Percentiles rank a stretch among this genome's conserved stretches.
Conservation (phyloP, 2,329 filamentous ascomycete genomes). For the Ophiosphaerella herpotricha region DNA sequence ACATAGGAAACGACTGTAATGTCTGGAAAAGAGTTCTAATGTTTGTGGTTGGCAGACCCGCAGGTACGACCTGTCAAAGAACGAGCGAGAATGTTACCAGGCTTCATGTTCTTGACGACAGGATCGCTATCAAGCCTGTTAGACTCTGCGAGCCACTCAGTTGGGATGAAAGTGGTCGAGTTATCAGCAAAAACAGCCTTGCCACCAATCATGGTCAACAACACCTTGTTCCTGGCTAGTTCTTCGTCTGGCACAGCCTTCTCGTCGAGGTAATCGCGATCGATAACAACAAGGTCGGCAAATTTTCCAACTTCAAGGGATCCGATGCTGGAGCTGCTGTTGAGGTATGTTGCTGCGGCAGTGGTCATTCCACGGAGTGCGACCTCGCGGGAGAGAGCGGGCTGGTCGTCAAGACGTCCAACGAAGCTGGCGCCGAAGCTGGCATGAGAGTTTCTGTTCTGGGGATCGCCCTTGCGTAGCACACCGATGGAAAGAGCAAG, state of each 20-base stretch:
- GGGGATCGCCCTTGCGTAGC: slow-evolving; percentile 1
- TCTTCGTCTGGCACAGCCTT: slow-evolving; percentile 1
- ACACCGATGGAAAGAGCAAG: slow-evolving; percentile 5
- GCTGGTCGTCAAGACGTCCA: slow-evolving; percentile 2
- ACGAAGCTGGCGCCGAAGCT: slow-evolving; percentile 1
- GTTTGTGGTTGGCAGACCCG: neutral
- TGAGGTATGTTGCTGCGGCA: slow-evolving; percentile 2
- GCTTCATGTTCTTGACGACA: slow-evolving; percentile 3
- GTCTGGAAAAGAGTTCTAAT: neutral
- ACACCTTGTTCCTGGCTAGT: slow-evolving; percentile 2
- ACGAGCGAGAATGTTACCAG: slow-evolving; percentile 4
- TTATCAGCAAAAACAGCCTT: slow-evolving; percentile 2
- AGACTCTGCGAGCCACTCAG: slow-evolving; percentile 3
- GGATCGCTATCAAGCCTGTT: slow-evolving; percentile 1
- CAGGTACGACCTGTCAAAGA: slow-evolving; percentile 4
- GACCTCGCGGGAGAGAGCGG: slow-evolving; percentile 3
- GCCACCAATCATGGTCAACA: slow-evolving; percentile 6
- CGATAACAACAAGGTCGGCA: slow-evolving; percentile 2
- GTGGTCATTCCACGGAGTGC: slow-evolving; percentile 5
- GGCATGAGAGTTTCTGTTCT: slow-evolving; percentile 5
- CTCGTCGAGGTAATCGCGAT: slow-evolving; percentile 3
- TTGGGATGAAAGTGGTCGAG: slow-evolving; percentile 3
- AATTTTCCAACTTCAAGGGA: slow-evolving; percentile 5
- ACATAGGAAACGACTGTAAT: too few relatives aligned
- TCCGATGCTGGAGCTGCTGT: slow-evolving; percentile 1